phyloP scores from a whole-genome alignment of 2,329 filamentous ascomycete species.

The Aspergillus flavus region DNA sequence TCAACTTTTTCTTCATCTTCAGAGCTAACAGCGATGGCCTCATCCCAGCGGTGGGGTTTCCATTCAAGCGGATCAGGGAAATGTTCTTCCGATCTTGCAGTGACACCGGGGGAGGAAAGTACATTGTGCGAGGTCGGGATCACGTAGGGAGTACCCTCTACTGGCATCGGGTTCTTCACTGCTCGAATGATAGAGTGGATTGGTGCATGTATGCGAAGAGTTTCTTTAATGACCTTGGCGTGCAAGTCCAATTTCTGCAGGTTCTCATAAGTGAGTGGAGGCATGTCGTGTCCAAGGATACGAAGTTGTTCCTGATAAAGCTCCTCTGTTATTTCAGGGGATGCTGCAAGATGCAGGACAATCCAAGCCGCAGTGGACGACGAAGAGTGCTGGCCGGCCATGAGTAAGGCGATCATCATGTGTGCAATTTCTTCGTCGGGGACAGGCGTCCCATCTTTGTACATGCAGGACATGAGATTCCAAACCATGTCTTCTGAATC shows the following conservation, averaged over 20 bases:
- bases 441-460: slow-evolving; percentile 79
- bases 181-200: slow-evolving; percentile 95
- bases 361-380: slow-evolving; percentile 86
- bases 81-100: slow-evolving; percentile 68
- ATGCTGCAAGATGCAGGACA: slow-evolving; percentile 74
- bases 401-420: slow-evolving; percentile 92
- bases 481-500: slow-evolving; percentile 79
- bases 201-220: slow-evolving; percentile 83
- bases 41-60: slow-evolving; percentile 91
- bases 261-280: slow-evolving; percentile 74
- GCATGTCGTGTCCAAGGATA: slow-evolving; percentile 73
- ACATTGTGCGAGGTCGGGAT: slow-evolving; percentile 80
- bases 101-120: slow-evolving; percentile 82
- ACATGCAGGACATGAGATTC: slow-evolving; percentile 81
- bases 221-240: slow-evolving; percentile 85
- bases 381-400: slow-evolving; percentile 89
- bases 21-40: slow-evolving; percentile 51
- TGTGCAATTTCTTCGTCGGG: slow-evolving; percentile 84
- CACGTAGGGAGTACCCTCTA: slow-evolving; percentile 79
- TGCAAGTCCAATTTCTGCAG: slow-evolving; percentile 79
- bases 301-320: slow-evolving; percentile 80
- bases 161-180: slow-evolving; percentile 83
- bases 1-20: slow-evolving; percentile 76
- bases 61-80: slow-evolving; percentile 82
- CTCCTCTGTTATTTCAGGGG: slow-evolving; percentile 79